phyloP scores from a whole-genome alignment of 305 asterid genomes.

The Lippia alba region DNA sequence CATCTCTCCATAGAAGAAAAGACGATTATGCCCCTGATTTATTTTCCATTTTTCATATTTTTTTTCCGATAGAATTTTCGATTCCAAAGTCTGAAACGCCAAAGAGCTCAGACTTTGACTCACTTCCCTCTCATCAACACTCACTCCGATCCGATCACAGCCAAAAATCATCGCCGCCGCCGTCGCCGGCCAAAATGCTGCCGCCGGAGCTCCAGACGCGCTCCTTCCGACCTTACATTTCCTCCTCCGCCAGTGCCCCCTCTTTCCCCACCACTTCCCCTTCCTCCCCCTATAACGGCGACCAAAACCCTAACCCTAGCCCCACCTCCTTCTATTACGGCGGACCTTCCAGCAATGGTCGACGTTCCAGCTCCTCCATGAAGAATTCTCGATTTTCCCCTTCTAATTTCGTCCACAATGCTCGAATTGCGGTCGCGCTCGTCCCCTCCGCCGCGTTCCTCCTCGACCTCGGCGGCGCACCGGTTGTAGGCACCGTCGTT shows the following conservation, averaged over 20 bases:
- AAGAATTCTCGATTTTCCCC: constrained; percentile 70
- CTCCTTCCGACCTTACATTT: constrained; percentile 80
- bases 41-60: background rate
- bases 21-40: constrained; percentile 26
- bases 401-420: constrained; percentile 75
- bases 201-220: constrained; percentile 97
- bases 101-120: constrained; percentile 50
- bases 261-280: constrained; percentile 61
- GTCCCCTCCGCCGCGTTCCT: constrained; percentile 88
- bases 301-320: constrained; percentile 68
- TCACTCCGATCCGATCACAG: constrained; percentile 49
- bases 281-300: constrained; percentile 47
- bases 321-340: constrained; percentile 50
- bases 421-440: constrained; percentile 73
- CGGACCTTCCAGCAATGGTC: constrained; percentile 38
- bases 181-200: constrained; percentile 69
- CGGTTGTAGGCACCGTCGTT: constrained; percentile 75
- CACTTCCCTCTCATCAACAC: constrained; percentile 31
- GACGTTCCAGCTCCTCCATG: constrained; percentile 58
- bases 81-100: constrained; percentile 31
- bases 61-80: constrained; percentile 13
- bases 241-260: constrained; percentile 74
- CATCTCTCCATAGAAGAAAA: background rate
- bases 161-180: constrained; percentile 16
- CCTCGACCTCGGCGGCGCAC: constrained; percentile 95